These are phyloP conservation scores for Xylaria sp. DNA, from an alignment of 495 filamentous ascomycete genomes.

Conservation along the genomic window DNA sequence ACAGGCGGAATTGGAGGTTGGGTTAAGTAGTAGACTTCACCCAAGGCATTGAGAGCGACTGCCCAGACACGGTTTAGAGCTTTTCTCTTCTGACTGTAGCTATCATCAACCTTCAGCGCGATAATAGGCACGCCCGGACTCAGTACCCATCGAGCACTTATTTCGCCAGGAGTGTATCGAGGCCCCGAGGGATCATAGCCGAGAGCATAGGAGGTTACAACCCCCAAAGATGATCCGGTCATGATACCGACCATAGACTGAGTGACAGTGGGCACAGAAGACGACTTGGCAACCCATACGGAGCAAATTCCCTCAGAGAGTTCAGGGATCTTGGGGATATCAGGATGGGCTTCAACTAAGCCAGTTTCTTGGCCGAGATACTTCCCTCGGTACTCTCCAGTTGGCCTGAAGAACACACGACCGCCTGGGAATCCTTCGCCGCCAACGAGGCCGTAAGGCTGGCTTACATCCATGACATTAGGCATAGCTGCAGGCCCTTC, in stretches of 20 bases:
- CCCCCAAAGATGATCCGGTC: conserved; percentile 81
- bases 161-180: conserved; percentile 73
- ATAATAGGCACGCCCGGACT: conserved; percentile 94
- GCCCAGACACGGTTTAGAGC: conserved; percentile 80
- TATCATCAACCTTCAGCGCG: conserved; percentile 82
- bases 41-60: conserved; percentile 85
- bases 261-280: conserved; percentile 71
- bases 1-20: conserved; percentile 62
- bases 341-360: conserved; percentile 57
- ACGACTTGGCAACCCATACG: conserved; percentile 92
- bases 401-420: conserved; percentile 74
- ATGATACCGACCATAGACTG: conserved; percentile 82
- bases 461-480: conserved; percentile 89
- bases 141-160: conserved; percentile 86
- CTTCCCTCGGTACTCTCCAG: conserved; percentile 79
- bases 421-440: conserved; percentile 86
- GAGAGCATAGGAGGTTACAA: conserved; percentile 84
- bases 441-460: conserved; percentile 80
- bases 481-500: conserved; percentile 76
- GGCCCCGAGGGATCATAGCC: conserved; percentile 71
- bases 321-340: conserved; percentile 74
- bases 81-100: conserved; percentile 72
- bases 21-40: conserved; percentile 86
- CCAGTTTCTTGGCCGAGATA: conserved; percentile 64
- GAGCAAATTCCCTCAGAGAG: conserved; percentile 69